Conservation (phyloP, 1,139 yeast species). For the Candida dubliniensis region DNA sequence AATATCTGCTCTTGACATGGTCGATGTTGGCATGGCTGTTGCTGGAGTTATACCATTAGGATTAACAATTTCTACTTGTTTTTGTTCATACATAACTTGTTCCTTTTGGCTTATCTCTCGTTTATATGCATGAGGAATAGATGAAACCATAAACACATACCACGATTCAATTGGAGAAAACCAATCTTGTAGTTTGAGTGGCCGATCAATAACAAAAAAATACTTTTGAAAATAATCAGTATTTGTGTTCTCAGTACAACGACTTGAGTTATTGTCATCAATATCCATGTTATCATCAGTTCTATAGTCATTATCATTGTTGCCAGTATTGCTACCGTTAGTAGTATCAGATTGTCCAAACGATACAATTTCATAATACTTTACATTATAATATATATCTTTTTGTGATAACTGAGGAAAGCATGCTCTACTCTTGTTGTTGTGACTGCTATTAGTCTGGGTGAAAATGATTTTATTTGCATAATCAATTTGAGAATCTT, state of each 20-base stretch:
- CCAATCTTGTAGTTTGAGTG: conserved; percentile 20
- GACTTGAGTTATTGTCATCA: conserved; percentile 8
- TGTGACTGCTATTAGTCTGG: conserved; percentile 2
- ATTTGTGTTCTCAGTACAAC: neutral
- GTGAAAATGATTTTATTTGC: conserved; percentile 29
- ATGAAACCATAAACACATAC: conserved; percentile 37
- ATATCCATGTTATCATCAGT: conserved; percentile 14
- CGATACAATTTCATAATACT: conserved; percentile 21
- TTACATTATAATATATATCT: conserved; percentile 29
- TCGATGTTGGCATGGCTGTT: neutral
- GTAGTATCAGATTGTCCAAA: neutral
- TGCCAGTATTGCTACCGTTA: neutral
- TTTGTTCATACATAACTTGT: conserved; percentile 37
- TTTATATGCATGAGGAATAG: conserved; percentile 31
- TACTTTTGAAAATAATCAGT: conserved; percentile 13
- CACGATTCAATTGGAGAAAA: conserved; percentile 25
- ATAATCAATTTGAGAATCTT: conserved; percentile 47
- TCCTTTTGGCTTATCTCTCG: conserved; percentile 40
- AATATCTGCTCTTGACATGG: conserved; percentile 1
- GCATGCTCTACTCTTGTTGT: conserved; percentile 1
- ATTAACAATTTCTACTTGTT: conserved; percentile 22
- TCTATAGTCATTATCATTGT: neutral
- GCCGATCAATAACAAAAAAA: conserved; percentile 22
- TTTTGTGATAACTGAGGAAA: conserved; percentile 20
- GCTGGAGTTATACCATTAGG: no score